Conservation (phyloP, 2,329 filamentous ascomycete genomes). For the Colletotrichum sansevieriae region DNA sequence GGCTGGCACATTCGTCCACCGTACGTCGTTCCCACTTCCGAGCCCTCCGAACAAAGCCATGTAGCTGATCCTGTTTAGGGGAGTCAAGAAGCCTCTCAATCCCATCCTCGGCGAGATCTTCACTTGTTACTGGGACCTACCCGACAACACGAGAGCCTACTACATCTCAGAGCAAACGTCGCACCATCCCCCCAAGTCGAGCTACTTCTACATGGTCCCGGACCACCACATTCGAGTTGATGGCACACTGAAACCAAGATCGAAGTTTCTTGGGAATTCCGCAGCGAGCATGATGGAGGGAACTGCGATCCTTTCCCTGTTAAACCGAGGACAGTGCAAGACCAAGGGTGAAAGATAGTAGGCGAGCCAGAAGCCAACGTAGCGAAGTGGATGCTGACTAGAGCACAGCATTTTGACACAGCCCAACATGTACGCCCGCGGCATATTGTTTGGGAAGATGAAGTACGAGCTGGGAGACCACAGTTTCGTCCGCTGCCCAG, state of each 20-base stretch:
- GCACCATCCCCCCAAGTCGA: slow-evolving; percentile 97
- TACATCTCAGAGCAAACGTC: slow-evolving; percentile 98
- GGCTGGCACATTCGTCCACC: slow-evolving; percentile 99
- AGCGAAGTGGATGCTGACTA: slow-evolving; percentile 37
- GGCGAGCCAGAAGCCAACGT: slow-evolving; percentile 51
- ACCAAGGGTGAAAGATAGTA: slow-evolving; percentile 88
- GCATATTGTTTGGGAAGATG: slow-evolving; percentile 98
- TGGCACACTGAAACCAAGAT: slow-evolving; percentile 92
- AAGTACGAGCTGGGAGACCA: slow-evolving; percentile 99
- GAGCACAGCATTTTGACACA: slow-evolving; percentile 84
- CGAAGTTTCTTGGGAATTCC: slow-evolving; percentile 96
- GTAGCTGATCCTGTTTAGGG: slow-evolving; percentile 65
- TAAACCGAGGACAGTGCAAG: slow-evolving; percentile 79
- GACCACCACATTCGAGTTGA: slow-evolving; percentile 95
- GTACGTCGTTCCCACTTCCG: slow-evolving; percentile 65
- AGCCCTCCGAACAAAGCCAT: slow-evolving; percentile 22
- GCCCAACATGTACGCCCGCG: slow-evolving; percentile 98
- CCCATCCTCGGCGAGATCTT: slow-evolving; percentile 96
- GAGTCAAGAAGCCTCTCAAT: slow-evolving; percentile 98
- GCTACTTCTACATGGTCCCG: slow-evolving; percentile 98
- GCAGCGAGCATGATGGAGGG: slow-evolving; percentile 99
- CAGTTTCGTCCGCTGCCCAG: slow-evolving; percentile 91
- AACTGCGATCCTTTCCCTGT: slow-evolving; percentile 84
- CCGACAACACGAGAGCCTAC: slow-evolving; percentile 86
- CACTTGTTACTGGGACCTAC: slow-evolving; percentile 95